Evolutionary conservation across 495 filamentous ascomycete genomes (phyloP), one percentile per base, ranked within the genome.

Genomic region (Trichoderma parareesei): DNA sequence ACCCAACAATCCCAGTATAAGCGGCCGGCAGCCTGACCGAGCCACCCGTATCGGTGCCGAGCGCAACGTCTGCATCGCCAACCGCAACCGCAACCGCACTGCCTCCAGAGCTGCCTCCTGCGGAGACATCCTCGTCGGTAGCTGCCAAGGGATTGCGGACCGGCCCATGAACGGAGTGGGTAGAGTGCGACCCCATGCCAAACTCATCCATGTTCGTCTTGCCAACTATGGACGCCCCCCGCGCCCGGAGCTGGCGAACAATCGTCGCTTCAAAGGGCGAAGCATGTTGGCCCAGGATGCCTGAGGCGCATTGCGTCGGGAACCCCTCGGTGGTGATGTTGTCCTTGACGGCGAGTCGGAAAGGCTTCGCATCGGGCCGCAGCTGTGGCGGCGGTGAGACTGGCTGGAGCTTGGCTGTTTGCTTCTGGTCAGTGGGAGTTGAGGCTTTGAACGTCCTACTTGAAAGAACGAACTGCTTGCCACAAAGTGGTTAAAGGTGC

Each of bases 191-290:
- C 44, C 94, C 94, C 94, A 98, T 98, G 27, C 94, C 94, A 76
- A 98, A 98, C 72, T 98, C 94, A 79, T 98, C 94, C 69, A 98
- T 81, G 74, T 96, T 96, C 0, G 92, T 92, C 73, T 96, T 97
- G 8, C 88, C 89, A 16, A 84, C 79, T 4, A 96, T 72, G 20
- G 81, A 72, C 5, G 86, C 87, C 46, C 90, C 91, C 27, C 85
- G 80, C 61, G 79, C 70, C 67, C 84, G 81, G 57, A 96, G 80
- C 64, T 82, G 79, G 11, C 65, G 69, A 13, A 96, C 85, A 42
- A 97, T 91, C 4, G 90, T 93, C 8, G 94, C 92, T 72, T 91
- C 84, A 74, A 89, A 94, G 27, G 95, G 95, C 66, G 86, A 90
- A 57, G 69, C 73, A 75, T 89, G 88, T 63, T 76, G 75, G n/a